Conservation (phyloP, 1,284 basidiomycete genomes). For the Leucoagaricus sp. region DNA sequence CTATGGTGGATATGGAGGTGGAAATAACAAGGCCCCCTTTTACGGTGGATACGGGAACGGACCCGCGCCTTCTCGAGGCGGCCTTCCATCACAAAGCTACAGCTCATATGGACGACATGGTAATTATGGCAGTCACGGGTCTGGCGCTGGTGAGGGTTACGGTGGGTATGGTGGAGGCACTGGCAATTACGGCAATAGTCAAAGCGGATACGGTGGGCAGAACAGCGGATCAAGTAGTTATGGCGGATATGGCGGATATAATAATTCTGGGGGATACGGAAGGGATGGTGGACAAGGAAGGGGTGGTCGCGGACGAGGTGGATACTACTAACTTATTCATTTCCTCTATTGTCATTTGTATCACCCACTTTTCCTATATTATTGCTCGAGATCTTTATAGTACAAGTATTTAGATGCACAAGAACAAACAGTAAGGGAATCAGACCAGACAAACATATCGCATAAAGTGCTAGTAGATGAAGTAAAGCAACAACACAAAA, state of each 20-base stretch:
- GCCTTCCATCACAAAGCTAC: slow-evolving; percentile 14
- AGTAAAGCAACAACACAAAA: not conserved
- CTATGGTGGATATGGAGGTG: slow-evolving; percentile 32
- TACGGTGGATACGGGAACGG: slow-evolving; percentile 25
- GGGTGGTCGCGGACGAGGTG: slow-evolving; percentile 18
- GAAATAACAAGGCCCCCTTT: slow-evolving; percentile 13
- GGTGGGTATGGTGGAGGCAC: slow-evolving; percentile 24
- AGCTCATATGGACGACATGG: slow-evolving; percentile 22
- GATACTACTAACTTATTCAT: slow-evolving; percentile 12
- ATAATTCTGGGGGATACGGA: slow-evolving; percentile 21
- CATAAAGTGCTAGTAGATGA: not conserved
- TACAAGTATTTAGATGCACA: not conserved
- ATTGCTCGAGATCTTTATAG: not conserved
- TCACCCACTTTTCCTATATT: slow-evolving; percentile 4
- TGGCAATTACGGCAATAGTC: slow-evolving; percentile 22
- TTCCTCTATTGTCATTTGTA: slow-evolving; percentile 6
- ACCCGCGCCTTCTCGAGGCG: slow-evolving; percentile 16
- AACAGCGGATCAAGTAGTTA: slow-evolving; percentile 24
- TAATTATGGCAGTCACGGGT: slow-evolving; percentile 20
- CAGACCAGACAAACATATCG: not conserved
- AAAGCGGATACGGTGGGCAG: slow-evolving; percentile 23
- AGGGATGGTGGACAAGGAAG: slow-evolving; percentile 27
- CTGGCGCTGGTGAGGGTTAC: slow-evolving; percentile 19
- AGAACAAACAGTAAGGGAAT: not conserved
- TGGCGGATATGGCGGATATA: slow-evolving; percentile 22